Conservation (phyloP, 2,329 filamentous ascomycete species). For the Calonectria montana region DNA sequence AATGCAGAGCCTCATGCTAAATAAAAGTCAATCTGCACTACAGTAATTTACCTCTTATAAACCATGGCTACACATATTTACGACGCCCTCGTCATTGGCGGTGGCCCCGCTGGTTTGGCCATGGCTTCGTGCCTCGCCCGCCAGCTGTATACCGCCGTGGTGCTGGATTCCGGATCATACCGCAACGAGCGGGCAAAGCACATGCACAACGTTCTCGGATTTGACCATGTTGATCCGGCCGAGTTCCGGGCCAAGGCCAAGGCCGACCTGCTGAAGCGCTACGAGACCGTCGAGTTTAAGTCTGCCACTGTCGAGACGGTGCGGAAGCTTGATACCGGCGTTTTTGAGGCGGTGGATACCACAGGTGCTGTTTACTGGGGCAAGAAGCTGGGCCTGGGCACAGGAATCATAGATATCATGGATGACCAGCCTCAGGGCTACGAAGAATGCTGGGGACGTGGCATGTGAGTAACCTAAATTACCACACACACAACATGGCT, state of each 20-base stretch:
- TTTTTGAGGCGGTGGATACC: conserved; percentile 54
- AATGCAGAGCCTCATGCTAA: background rate
- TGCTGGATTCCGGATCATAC: conserved; percentile 63
- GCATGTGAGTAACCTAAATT: conserved; percentile 53
- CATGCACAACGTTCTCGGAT: conserved; percentile 59
- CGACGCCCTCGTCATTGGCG: conserved; percentile 65
- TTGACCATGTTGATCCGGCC: conserved; percentile 52
- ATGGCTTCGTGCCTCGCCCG: conserved; percentile 60
- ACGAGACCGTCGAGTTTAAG: conserved; percentile 48
- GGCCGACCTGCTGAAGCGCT: conserved; percentile 48
- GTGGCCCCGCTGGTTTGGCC: conserved; percentile 63
- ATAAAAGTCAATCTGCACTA: background rate
- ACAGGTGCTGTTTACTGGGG: conserved; percentile 57
- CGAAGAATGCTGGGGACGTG: conserved; percentile 63
- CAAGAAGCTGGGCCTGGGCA: conserved; percentile 66
- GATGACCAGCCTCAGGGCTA: conserved; percentile 64
- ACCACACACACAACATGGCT: background rate
- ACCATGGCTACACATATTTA: conserved; percentile 46
- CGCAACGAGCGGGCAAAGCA: conserved; percentile 59
- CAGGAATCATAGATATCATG: conserved; percentile 62
- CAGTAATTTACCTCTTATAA: background rate
- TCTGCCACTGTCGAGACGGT: conserved; percentile 43
- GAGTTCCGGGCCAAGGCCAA: conserved; percentile 49
- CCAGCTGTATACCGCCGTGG: conserved; percentile 57
- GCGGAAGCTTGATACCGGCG: conserved; percentile 41